Conservation (phyloP, 2,329 filamentous ascomycete genomes). For the Tolypocladium album region DNA sequence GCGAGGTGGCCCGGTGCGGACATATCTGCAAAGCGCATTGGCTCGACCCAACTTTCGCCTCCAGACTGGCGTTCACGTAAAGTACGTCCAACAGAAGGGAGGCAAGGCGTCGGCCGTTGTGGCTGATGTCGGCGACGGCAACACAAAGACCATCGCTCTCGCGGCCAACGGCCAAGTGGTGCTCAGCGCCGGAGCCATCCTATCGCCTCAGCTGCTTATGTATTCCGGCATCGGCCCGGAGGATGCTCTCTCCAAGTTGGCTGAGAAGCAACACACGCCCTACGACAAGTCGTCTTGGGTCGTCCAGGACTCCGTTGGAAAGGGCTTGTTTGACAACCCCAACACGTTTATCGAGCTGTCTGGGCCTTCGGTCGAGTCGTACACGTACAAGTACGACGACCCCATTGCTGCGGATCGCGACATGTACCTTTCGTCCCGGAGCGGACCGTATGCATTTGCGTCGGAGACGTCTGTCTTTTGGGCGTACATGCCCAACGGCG, state of each 20-base stretch:
- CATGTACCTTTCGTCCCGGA: constrained; percentile 34
- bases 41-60: constrained; percentile 30
- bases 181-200: constrained; percentile 26
- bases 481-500: constrained; percentile 30
- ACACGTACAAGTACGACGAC: constrained; percentile 32
- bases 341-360: constrained; percentile 42
- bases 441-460: constrained; percentile 41
- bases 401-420: constrained; percentile 29
- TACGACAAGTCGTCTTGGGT: constrained; percentile 30
- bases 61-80: constrained; percentile 29
- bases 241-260: constrained; percentile 19
- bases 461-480: constrained; percentile 43
- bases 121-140: constrained; percentile 19
- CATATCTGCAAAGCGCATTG: constrained; percentile 37
- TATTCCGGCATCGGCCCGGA: constrained; percentile 31
- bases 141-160: constrained; percentile 19
- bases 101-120: constrained; percentile 30
- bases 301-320: constrained; percentile 35
- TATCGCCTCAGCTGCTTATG: constrained; percentile 30
- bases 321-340: constrained; percentile 43
- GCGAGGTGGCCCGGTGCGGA: constrained; percentile 35
- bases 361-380: constrained; percentile 31
- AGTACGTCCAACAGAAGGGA: constrained; percentile 28
- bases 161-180: constrained; percentile 18
- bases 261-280: constrained; percentile 6